These are phyloP conservation scores for Haplosporangium gracile DNA, from an alignment of 192 early-diverging fungal species.

Conservation along the genomic window DNA sequence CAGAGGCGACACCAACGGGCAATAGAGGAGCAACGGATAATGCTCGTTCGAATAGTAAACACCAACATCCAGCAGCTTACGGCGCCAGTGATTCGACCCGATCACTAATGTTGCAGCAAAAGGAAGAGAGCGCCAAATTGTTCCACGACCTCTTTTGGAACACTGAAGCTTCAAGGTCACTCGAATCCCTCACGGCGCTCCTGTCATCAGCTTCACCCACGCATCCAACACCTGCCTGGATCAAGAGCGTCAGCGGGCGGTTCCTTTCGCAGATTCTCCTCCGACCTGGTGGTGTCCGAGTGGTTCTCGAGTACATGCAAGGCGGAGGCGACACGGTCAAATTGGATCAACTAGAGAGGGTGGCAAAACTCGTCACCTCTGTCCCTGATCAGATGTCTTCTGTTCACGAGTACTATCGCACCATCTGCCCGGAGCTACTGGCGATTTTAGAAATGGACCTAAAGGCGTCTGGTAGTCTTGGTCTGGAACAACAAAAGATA, in stretches of 20 bases:
- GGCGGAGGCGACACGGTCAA: conserved; percentile 66
- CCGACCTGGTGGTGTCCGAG: conserved; percentile 70
- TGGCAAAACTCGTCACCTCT: conserved; percentile 69
- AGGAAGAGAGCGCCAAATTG: conserved; percentile 56
- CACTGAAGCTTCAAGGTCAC: conserved; percentile 64
- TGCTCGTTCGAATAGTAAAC: background rate
- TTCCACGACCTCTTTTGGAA: conserved; percentile 56
- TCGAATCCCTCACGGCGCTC: conserved; percentile 77
- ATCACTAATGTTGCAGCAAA: conserved; percentile 28
- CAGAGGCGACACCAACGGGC: background rate
- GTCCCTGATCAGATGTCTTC: conserved; percentile 72
- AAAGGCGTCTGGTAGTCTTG: background rate
- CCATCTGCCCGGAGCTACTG: conserved; percentile 42
- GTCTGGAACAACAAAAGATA: background rate
- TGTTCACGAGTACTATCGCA: conserved; percentile 60
- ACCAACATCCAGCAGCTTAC: background rate
- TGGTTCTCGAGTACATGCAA: conserved; percentile 77
- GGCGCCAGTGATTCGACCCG: background rate
- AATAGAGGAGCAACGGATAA: background rate
- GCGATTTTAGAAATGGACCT: conserved; percentile 42
- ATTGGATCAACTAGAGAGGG: conserved; percentile 66
- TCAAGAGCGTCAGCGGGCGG: conserved; percentile 72
- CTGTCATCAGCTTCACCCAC: conserved; percentile 66
- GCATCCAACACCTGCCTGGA: conserved; percentile 71
- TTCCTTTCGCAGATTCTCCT: conserved; percentile 79